Evolutionary conservation across 2,329 filamentous ascomycete genomes (phyloP).

Genomic region (Ascochyta viciae-villosae): DNA sequence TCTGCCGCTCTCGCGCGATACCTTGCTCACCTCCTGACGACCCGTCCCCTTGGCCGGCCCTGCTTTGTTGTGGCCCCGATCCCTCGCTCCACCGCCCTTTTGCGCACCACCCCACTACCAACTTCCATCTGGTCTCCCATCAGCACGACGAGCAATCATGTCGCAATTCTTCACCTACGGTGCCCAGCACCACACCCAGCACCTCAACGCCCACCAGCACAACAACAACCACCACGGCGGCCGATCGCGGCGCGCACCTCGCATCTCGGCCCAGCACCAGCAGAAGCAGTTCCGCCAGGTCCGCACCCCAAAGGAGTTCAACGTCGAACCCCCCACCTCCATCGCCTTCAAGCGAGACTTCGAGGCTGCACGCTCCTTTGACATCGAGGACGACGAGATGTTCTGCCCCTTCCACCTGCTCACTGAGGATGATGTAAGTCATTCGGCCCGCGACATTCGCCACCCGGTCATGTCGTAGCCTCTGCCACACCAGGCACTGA

Average conservation of each 20-base stretch:
- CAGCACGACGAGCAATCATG: slow-evolving; percentile 47
- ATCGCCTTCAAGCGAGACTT: slow-evolving; percentile 84
- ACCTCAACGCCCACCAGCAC: slow-evolving; percentile 67
- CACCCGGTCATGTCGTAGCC: slow-evolving; percentile 34
- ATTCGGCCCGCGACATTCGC: slow-evolving; percentile 31
- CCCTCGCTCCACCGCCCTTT: slow-evolving; percentile 20
- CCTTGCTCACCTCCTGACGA: slow-evolving; percentile 7
- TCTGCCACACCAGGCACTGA: slow-evolving; percentile 39
- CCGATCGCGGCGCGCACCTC: slow-evolving; percentile 83
- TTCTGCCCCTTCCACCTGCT: slow-evolving; percentile 88
- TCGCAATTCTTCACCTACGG: slow-evolving; percentile 58
- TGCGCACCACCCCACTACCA: slow-evolving; percentile 28
- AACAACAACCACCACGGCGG: slow-evolving; percentile 69
- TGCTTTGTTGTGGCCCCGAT: slow-evolving; percentile 37
- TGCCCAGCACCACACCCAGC: slow-evolving; percentile 54
- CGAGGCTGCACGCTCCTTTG: slow-evolving; percentile 90
- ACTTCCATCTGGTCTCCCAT: slow-evolving; percentile 25
- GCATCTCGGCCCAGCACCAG: slow-evolving; percentile 81
- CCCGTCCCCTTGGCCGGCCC: slow-evolving; percentile 18
- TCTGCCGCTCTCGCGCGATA: slow-evolving; percentile 20
- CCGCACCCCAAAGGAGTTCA: slow-evolving; percentile 80
- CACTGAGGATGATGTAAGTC: slow-evolving; percentile 86
- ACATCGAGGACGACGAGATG: slow-evolving; percentile 93
- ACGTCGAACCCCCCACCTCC: slow-evolving; percentile 78
- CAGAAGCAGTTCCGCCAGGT: slow-evolving; percentile 88